Evolutionary conservation across 345 rosid genomes (phyloP).

Genomic region (Populus pruinosa): DNA sequence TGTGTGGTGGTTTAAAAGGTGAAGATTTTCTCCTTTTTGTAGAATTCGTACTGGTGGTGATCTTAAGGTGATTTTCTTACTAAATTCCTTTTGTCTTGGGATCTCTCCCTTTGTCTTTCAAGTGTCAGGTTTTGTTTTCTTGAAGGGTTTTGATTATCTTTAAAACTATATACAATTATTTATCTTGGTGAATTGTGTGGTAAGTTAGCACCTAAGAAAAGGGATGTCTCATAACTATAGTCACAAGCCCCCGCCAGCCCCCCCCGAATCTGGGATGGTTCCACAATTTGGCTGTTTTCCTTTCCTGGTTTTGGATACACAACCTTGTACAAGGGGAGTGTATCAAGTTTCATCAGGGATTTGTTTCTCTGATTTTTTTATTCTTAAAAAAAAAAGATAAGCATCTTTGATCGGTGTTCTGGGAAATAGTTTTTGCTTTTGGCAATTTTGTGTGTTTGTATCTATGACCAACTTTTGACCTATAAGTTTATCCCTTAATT

Average conservation of each 20-base stretch:
- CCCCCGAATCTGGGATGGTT: background rate
- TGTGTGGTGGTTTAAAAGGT: constrained; percentile 17
- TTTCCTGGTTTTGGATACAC: constrained; percentile 9
- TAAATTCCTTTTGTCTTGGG: constrained; percentile 21
- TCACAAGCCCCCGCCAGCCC: background rate
- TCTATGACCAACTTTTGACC: background rate
- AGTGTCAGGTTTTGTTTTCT: constrained; percentile 28
- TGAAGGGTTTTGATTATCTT: constrained; percentile 11
- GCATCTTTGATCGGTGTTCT: constrained; percentile 2
- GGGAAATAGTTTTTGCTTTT: constrained; percentile 18
- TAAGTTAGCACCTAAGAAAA: background rate
- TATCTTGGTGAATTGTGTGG: background rate
- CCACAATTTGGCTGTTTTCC: background rate
- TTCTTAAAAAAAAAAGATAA: background rate
- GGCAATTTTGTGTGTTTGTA: constrained; percentile 30
- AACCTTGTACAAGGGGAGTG: constrained; percentile 11
- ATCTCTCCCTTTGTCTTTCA: constrained; percentile 24
- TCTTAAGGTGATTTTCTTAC: constrained; percentile 16
- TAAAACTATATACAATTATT: background rate
- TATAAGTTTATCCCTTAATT: constrained; percentile 5
- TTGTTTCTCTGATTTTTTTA: background rate
- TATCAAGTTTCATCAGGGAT: constrained; percentile 9
- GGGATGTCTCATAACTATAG: background rate
- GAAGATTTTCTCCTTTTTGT: background rate
- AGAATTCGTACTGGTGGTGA: constrained; percentile 3